These are phyloP conservation scores for Pugionium cornutum DNA, from an alignment of 345 rosid genomes.

Conservation along the genomic window DNA sequence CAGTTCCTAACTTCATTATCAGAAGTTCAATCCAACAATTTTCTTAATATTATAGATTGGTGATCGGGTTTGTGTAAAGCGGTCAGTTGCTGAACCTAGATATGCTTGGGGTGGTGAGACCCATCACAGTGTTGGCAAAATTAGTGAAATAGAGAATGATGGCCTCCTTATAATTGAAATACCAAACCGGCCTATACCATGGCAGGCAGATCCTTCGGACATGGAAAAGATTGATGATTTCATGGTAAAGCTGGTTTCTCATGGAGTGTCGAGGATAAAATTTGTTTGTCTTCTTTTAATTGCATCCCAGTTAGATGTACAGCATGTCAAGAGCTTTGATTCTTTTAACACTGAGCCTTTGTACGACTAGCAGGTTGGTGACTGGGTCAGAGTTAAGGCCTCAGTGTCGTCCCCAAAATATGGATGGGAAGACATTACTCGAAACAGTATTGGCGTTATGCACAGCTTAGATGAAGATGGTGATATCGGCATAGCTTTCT, in stretches of 20 bases:
- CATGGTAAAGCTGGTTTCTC: slow-evolving; percentile 59
- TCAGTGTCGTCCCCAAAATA: slow-evolving; percentile 94
- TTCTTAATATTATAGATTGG: slow-evolving; percentile 69
- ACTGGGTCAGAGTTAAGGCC: slow-evolving; percentile 95
- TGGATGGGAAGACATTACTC: slow-evolving; percentile 93
- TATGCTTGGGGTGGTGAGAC: slow-evolving; percentile 99
- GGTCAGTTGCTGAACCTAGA: slow-evolving; percentile 98
- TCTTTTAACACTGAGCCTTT: slow-evolving; percentile 27
- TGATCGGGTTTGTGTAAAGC: slow-evolving; percentile 87
- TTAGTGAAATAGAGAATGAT: slow-evolving; percentile 89
- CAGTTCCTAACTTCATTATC: slow-evolving; percentile 22
- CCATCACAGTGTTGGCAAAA: slow-evolving; percentile 95
- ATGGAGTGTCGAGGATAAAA: slow-evolving; percentile 18
- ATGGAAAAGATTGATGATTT: slow-evolving; percentile 97
- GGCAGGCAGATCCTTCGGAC: slow-evolving; percentile 99
- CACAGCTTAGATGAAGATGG: slow-evolving; percentile 98
- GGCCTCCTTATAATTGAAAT: slow-evolving; percentile 93
- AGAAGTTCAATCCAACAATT: slow-evolving; percentile 16
- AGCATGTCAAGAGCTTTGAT: slow-evolving; percentile 18
- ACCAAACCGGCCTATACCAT: slow-evolving; percentile 81
- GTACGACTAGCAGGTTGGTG: slow-evolving; percentile 70
- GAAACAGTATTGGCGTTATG: slow-evolving; percentile 79
- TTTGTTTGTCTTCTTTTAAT: slow-evolving; percentile 16
- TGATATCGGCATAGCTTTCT: slow-evolving; percentile 90
- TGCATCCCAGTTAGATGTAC: slow-evolving; percentile 26